Conservation (phyloP, 306 rosid species). For the Canavalia ensiformis region DNA sequence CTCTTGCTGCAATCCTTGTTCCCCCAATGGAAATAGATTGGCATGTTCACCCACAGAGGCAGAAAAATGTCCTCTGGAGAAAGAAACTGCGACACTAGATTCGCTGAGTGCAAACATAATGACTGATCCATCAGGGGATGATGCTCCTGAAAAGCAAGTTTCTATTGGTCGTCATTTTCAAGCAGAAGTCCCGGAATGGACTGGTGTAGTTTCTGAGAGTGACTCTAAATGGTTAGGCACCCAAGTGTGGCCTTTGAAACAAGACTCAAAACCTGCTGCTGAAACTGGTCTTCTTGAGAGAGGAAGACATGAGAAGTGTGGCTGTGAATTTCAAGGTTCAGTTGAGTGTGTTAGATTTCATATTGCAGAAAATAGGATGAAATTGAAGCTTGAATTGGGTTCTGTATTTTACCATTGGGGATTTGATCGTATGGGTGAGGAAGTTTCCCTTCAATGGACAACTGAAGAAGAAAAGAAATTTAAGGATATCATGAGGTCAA, state of each 20-base stretch:
- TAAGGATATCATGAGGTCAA: conserved; percentile 62
- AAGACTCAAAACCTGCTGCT: conserved; percentile 17
- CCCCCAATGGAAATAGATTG: conserved; percentile 45
- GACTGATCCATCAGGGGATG: conserved; percentile 42
- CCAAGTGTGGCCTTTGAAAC: conserved; percentile 63
- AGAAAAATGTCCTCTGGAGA: conserved; percentile 49
- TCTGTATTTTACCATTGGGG: conserved; percentile 72
- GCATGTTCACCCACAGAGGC: conserved; percentile 45
- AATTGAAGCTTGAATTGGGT: conserved; percentile 77
- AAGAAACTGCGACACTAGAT: conserved; percentile 43
- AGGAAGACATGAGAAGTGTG: conserved; percentile 67
- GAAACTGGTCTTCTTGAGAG: conserved; percentile 51
- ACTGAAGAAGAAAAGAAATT: conserved; percentile 73
- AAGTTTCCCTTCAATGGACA: conserved; percentile 86
- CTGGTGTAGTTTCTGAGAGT: conserved; percentile 68
- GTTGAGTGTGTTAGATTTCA: conserved; percentile 86
- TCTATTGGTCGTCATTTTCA: conserved; percentile 64
- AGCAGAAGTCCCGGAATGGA: conserved; percentile 84
- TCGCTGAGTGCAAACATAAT: conserved; percentile 1
- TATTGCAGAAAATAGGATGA: conserved; percentile 81
- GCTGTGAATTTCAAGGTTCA: conserved; percentile 69
- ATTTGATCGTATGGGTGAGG: conserved; percentile 87
- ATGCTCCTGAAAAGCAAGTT: conserved; percentile 51
- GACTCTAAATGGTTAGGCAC: conserved; percentile 86
- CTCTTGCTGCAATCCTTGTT: conserved; percentile 63